phyloP scores from a whole-genome alignment of 2,329 filamentous ascomycete species.

The Pseudogymnoascus sp. region DNA sequence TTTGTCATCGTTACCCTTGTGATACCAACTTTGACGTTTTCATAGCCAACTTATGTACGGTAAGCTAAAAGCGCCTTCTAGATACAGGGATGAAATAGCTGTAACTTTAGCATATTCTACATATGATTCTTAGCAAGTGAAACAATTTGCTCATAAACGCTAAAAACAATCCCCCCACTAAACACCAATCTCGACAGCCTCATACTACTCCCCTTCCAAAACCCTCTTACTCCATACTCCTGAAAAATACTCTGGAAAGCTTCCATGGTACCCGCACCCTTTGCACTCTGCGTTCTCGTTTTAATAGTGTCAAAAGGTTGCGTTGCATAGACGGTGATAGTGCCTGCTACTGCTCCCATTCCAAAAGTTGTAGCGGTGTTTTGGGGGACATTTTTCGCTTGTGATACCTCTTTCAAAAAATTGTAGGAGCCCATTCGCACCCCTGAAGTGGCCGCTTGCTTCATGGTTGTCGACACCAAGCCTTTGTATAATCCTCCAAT shows the following conservation, averaged over 20 bases:
- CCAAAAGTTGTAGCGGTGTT: slow-evolving; percentile 48
- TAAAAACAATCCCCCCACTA: slow-evolving; percentile 51
- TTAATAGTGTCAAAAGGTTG: slow-evolving; percentile 58
- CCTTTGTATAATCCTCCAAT: slow-evolving; percentile 34
- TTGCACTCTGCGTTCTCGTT: slow-evolving; percentile 51
- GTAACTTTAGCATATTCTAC: too few species aligned
- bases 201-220: slow-evolving; percentile 64
- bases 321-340: slow-evolving; percentile 49
- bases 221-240: slow-evolving; percentile 50
- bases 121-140: too few species aligned
- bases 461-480: slow-evolving; percentile 35
- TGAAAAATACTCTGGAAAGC: slow-evolving; percentile 44
- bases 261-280: slow-evolving; percentile 47
- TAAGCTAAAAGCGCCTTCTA: too few species aligned
- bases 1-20: too few species aligned
- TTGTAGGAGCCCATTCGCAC: slow-evolving; percentile 41
- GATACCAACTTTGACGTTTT: too few species aligned
- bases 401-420: slow-evolving; percentile 30
- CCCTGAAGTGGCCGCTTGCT: slow-evolving; percentile 38
- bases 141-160: too few species aligned
- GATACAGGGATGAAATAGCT: too few species aligned
- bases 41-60: too few species aligned
- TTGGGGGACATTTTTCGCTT: slow-evolving; percentile 25
- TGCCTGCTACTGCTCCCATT: slow-evolving; percentile 52
- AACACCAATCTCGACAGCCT: slow-evolving; percentile 54